These are phyloP conservation scores for Fusarium ambrosium DNA, from an alignment of 2,329 filamentous ascomycete genomes.

Conservation along the genomic window DNA sequence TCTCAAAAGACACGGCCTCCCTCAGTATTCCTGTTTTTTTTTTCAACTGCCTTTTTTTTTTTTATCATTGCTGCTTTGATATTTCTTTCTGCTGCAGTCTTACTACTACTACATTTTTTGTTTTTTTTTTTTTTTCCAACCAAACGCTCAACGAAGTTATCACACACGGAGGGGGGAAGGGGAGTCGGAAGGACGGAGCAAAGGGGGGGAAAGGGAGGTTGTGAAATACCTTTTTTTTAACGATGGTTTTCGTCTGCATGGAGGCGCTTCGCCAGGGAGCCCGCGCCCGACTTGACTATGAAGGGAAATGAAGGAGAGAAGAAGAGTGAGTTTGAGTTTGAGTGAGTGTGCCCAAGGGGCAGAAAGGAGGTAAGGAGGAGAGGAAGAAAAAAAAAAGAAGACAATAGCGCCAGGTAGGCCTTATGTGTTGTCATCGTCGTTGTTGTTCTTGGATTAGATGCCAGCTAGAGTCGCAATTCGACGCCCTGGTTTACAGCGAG, in stretches of 20 bases:
- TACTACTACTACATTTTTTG: constrained; percentile 24
- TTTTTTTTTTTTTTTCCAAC: constrained; percentile 8
- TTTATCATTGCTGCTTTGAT: constrained; percentile 13
- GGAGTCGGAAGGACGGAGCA: not conserved
- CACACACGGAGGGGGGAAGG: not conserved
- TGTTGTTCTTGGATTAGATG: constrained; percentile 43
- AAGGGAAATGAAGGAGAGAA: not conserved
- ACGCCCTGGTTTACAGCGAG: constrained; percentile 37
- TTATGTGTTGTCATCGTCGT: constrained; percentile 16
- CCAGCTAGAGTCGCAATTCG: constrained; percentile 46
- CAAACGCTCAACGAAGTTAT: constrained; percentile 13
- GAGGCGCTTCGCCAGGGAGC: constrained; percentile 9
- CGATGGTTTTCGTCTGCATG: constrained; percentile 10
- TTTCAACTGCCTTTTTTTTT: constrained; percentile 12
- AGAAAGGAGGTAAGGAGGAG: not conserved
- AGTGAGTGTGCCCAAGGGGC: not conserved
- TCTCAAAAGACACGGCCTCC: constrained; percentile 35
- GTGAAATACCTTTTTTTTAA: constrained; percentile 18
- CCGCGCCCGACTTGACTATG: constrained; percentile 1
- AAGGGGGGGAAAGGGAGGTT: constrained; percentile 7
- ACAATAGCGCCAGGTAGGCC: constrained; percentile 25
- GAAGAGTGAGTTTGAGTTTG: not conserved
- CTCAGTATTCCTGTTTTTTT: constrained; percentile 34
- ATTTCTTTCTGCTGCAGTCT: constrained; percentile 22
- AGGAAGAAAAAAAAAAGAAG: constrained; percentile 18